phyloP scores from a whole-genome alignment of 768 basidiomycete genomes.

The Strobilomyces dryophilus region DNA sequence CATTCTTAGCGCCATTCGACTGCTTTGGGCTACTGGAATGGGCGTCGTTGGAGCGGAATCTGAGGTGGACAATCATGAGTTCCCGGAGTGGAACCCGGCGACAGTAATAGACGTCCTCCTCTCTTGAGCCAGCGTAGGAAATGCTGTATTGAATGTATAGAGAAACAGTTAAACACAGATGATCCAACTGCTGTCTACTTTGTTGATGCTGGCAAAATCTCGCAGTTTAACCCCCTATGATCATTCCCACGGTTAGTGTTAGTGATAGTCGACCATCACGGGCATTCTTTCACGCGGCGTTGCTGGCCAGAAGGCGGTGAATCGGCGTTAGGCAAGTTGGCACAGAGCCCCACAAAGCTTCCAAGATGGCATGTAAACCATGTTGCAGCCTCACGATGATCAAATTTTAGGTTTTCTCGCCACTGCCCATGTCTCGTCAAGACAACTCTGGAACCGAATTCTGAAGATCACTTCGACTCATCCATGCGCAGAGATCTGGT shows the following conservation, averaged over 20 bases:
- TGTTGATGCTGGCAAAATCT: no score
- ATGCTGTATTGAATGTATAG: background rate
- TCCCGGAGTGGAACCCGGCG: background rate
- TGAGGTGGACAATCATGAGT: slow-evolving; percentile 1
- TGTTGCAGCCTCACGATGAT: background rate
- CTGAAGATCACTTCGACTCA: background rate
- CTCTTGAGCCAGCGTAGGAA: background rate
- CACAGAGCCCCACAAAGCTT: no score
- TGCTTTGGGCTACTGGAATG: slow-evolving; percentile 2
- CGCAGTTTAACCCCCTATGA: no score
- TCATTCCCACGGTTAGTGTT: no score
- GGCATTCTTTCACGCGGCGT: no score
- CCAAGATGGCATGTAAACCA: background rate
- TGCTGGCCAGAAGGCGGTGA: no score
- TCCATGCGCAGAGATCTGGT: background rate
- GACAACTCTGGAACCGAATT: no score
- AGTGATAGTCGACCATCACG: no score
- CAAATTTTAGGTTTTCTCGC: background rate
- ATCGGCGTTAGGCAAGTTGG: no score
- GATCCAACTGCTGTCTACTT: background rate
- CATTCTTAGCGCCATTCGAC: background rate
- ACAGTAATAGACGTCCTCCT: background rate
- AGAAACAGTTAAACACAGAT: no score
- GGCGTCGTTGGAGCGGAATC: background rate
- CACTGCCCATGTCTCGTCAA: no score